Percentiles rank a stretch among this genome's conserved stretches.
Evolutionary conservation across 1,284 basidiomycete genomes (phyloP).

Genomic region (Sporisorium exsertum): DNA sequence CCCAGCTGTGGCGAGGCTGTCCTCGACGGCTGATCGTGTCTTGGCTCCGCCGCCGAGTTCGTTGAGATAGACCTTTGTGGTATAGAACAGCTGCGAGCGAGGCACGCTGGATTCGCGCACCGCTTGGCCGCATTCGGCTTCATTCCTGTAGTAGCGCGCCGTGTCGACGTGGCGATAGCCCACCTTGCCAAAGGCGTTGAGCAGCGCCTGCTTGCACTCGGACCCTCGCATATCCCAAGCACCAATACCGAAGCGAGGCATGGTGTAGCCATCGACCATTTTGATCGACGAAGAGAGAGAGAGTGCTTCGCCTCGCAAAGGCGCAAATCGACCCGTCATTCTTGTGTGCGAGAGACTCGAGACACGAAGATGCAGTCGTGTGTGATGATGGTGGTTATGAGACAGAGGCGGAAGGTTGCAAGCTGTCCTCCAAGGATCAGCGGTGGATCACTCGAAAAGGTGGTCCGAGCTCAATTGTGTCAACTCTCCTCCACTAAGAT

Average conservation of each 20-base stretch:
- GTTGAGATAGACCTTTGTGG: constrained; percentile 76
- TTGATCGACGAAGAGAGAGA: constrained; percentile 31
- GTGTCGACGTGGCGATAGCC: constrained; percentile 71
- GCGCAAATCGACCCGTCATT: constrained; percentile 40
- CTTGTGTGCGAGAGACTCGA: not conserved
- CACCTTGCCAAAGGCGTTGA: constrained; percentile 34
- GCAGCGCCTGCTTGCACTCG: constrained; percentile 31
- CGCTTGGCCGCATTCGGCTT: constrained; percentile 85
- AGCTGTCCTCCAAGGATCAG: not conserved
- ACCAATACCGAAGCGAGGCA: constrained; percentile 53
- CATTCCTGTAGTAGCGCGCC: constrained; percentile 73
- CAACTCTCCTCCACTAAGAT: not conserved
- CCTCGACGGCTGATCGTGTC: constrained; percentile 71
- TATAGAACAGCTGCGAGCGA: constrained; percentile 84
- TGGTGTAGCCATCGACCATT: constrained; percentile 37
- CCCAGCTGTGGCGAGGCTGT: constrained; percentile 78
- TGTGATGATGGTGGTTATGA: not conserved
- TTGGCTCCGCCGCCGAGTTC: constrained; percentile 70
- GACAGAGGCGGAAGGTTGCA: not conserved
- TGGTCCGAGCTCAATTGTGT: not conserved
- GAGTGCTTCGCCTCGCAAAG: constrained; percentile 22
- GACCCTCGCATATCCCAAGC: constrained; percentile 48
- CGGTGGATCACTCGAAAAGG: not conserved
- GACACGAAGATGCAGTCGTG: not conserved
- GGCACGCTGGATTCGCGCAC: constrained; percentile 79